Evolutionary conservation across 257 asterid species (phyloP).

Genomic region (Solanum piurae): DNA sequence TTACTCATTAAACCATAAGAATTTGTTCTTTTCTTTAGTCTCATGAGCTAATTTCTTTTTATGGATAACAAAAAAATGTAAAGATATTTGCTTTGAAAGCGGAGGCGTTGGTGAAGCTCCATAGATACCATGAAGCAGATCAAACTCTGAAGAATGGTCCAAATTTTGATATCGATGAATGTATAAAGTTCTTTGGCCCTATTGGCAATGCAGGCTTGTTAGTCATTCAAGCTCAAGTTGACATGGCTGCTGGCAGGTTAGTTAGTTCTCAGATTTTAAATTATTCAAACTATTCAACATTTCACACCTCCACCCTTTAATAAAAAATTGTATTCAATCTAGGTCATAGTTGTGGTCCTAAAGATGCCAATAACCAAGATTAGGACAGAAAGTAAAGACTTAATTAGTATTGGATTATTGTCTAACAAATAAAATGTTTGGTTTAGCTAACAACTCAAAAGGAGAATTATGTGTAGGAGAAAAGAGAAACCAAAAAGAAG

Average conservation of each 20-base stretch:
- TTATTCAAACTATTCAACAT: neutral
- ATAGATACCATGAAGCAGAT: constrained; percentile 64
- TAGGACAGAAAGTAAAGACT: neutral
- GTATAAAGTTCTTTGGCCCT: constrained; percentile 60
- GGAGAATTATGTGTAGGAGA: neutral
- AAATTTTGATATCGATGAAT: constrained; percentile 44
- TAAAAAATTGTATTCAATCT: neutral
- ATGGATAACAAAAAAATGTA: neutral
- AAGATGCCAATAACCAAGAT: neutral
- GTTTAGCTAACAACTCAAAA: constrained; percentile 10
- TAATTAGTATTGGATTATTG: neutral
- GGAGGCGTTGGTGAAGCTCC: constrained; percentile 60
- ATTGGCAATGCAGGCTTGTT: constrained; percentile 40
- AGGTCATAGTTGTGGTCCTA: neutral
- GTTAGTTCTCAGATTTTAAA: constrained; percentile 12
- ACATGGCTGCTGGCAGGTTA: constrained; percentile 66
- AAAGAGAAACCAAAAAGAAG: constrained; percentile 9
- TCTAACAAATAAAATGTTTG: neutral
- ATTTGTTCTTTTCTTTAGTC: neutral
- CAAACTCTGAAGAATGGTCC: constrained; percentile 49
- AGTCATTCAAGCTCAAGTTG: constrained; percentile 52
- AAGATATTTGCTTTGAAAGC: constrained; percentile 68
- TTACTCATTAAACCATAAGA: neutral
- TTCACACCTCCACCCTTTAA: neutral
- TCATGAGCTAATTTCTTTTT: neutral